Percentiles rank a stretch among this genome's conserved stretches.
These are phyloP conservation scores for Pseudogymnoascus sp. DNA, from an alignment of 2,329 filamentous ascomycete genomes.

Conservation along the genomic window DNA sequence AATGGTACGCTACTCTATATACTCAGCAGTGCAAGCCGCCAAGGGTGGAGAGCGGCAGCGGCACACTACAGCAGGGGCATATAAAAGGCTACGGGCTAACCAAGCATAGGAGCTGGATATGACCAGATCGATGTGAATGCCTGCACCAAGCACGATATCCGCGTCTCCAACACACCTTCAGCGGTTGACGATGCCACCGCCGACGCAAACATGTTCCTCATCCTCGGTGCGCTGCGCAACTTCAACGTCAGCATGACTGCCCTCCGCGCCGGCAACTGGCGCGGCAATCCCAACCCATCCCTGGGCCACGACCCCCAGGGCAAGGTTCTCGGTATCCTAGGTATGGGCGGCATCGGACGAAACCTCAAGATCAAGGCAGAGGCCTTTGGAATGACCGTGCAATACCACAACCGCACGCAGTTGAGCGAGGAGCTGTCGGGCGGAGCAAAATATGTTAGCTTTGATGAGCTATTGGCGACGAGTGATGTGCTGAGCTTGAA, in stretches of 20 bases:
- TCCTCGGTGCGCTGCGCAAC: slow-evolving; percentile 70
- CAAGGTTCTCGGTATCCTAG: slow-evolving; percentile 71
- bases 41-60: neutral
- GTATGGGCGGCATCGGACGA: slow-evolving; percentile 79
- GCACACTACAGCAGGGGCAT: neutral
- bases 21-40: neutral
- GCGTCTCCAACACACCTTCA: slow-evolving; percentile 73
- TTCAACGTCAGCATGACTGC: slow-evolving; percentile 58
- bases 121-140: slow-evolving; percentile 71
- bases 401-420: slow-evolving; percentile 65
- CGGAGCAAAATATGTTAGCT: slow-evolving; percentile 60
- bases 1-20: slow-evolving; percentile 39
- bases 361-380: slow-evolving; percentile 68
- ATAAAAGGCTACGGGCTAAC: neutral
- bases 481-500: slow-evolving; percentile 77
- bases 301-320: slow-evolving; percentile 71
- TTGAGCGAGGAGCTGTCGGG: slow-evolving; percentile 46
- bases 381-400: slow-evolving; percentile 67
- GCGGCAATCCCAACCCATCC: slow-evolving; percentile 47
- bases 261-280: slow-evolving; percentile 61
- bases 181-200: slow-evolving; percentile 78
- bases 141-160: slow-evolving; percentile 58
- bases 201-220: slow-evolving; percentile 71
- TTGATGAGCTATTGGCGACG: slow-evolving; percentile 61
- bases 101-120: slow-evolving; percentile 63